Evolutionary conservation across 768 basidiomycete species (phyloP), one percentile per base, ranked within the genome.

Genomic region (Pleurotus ostreatus): DNA sequence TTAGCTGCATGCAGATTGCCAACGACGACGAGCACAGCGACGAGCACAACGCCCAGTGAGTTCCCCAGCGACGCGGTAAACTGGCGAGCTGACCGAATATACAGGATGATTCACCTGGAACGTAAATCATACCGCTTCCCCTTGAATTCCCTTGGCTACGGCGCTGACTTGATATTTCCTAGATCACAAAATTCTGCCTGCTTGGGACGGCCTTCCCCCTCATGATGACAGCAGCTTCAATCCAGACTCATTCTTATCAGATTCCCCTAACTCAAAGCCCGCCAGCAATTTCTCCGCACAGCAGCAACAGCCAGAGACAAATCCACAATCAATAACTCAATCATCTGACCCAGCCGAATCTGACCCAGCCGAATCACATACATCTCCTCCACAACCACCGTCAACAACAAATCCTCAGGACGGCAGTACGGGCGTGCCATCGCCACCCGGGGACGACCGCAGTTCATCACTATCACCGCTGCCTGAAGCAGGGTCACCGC

Each of bases 401-500:
- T 55, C 65, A 22, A 60, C 62, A 38, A 55, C 65, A 20, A 64
- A 56, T 56, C 62, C 66, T 20, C 58, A 60, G 34, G 67, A 70
- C 65, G 56, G 59, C 48, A 65, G 65, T 49, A 61, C 66, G 41
- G 59, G 65, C 26, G 66, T 70, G 25, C 66, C 72, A 5, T 38
- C 51, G 20, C 18, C 51, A 18, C 18, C 18, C 16, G 56, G 60
- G 23, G 66, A 73, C 40, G 78, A 83, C 70, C 73, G 73, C 62
- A 78, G 74, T 63, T 85, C 84, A 0, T 81, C 83, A 25, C 71
- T 85, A 46, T 83, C 84, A 16, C 83, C 83, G 22, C 72, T 77
- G 0, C 82, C 83, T 30, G 78, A 78, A 45, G 67, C 74, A 6
- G 70, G 66, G 26, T 76, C 78, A 1, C 74, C 73, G 15, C 65